Evolutionary conservation across 176 grass and related monocot species (phyloP), one percentile per base, ranked within the genome.

Genomic region (Oryza brachyantha): DNA sequence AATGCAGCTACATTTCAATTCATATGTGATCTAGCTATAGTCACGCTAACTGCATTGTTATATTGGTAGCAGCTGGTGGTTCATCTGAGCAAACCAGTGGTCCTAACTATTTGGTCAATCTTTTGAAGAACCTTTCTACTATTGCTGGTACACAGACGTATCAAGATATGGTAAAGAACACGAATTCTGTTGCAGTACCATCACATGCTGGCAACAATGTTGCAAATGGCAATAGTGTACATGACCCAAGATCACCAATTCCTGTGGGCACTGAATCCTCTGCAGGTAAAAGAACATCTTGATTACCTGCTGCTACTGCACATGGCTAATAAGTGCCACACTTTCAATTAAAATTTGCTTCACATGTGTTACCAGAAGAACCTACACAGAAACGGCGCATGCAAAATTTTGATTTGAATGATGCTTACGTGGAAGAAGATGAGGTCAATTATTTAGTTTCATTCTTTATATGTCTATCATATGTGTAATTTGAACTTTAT

Each of bases 351-450:
- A 80, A 61, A 76, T 79, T 61, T 12, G 24, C 68, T 50, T 87
- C 27, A 57, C 42, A 17, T 91, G 14, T 75, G 22, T 65, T 75
- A 46, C 52, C 61, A 79, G 71, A 77, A 86, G 89, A 68, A 26
- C 57, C 59, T 86, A 25, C 77, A 24, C 40, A 13, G 12, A 72
- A 85, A 75, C 79, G 69, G 17, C 32, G 25, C 39, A 60, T 88
- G 26, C 70, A 78, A 36, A 80, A 88, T 80, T 97, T 97, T 61
- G 94, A 97, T 81, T 82, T 97, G 83, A 97, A 97, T 78, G 60
- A 86, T 82, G 42, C 82, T 57, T 88, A 81, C 46, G 62, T 63
- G 5, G 84, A 91, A 70, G 74, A 75, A 72, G 72, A 70, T 79
- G 91, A 94, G 89, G 94, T 97, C 86, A 34, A 21, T 61, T 29